phyloP scores from a whole-genome alignment of 2,329 filamentous ascomycete genomes.

The Trichoderma sp. region DNA sequence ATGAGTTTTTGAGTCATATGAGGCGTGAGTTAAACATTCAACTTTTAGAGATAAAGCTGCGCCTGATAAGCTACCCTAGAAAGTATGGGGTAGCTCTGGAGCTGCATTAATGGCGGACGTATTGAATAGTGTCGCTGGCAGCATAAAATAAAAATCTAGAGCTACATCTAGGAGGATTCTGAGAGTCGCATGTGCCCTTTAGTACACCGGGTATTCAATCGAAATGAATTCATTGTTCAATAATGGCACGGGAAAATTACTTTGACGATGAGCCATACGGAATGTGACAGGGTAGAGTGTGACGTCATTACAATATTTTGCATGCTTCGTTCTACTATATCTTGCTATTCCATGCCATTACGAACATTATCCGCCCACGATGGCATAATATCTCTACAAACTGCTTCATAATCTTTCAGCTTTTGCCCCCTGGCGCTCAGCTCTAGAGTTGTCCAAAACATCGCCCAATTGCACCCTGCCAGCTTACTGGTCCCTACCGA shows the following conservation, averaged over 20 bases:
- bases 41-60: not conserved
- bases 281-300: not conserved
- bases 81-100: not conserved
- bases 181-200: not conserved
- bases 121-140: not conserved
- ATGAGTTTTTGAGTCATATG: not conserved
- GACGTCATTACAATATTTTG: not conserved
- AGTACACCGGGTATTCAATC: not conserved
- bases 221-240: not conserved
- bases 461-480: conserved; percentile 82
- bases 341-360: not conserved
- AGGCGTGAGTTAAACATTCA: not conserved
- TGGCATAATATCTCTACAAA: conserved; percentile 65
- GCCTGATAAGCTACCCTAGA: not conserved
- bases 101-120: not conserved
- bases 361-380: conserved; percentile 55
- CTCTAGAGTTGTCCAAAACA: conserved; percentile 92
- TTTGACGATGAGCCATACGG: not conserved
- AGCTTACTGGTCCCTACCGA: conserved; percentile 81
- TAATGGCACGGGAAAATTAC: not conserved
- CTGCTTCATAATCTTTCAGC: conserved; percentile 69
- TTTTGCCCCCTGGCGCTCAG: conserved; percentile 54
- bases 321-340: not conserved
- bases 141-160: not conserved
- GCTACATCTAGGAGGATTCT: not conserved